Evolutionary conservation across 768 basidiomycete species (phyloP).

Genomic region (Phaeotremella skinneri): DNA sequence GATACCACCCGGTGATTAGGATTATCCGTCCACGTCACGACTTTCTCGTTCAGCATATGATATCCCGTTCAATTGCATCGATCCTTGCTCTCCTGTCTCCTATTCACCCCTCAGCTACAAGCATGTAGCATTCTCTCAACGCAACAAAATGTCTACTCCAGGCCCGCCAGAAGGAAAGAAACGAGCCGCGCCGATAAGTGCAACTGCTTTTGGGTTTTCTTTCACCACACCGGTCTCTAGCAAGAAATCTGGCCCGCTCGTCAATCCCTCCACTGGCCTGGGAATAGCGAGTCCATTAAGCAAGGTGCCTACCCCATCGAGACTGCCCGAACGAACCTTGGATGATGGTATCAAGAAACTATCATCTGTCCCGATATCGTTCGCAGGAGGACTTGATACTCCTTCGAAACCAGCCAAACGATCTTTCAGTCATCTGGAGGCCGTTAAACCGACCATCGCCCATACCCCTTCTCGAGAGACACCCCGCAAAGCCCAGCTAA

Average conservation of each 20-base stretch:
- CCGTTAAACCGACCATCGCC: neutral
- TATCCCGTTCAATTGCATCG: conserved; percentile 4
- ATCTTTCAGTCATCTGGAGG: neutral
- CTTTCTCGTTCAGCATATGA: conserved; percentile 3
- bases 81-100: conserved; percentile 1
- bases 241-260: neutral
- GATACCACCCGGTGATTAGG: neutral
- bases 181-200: conserved; percentile 18
- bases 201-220: conserved; percentile 31
- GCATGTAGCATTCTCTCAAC: neutral
- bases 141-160: conserved; percentile 4
- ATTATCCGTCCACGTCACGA: conserved; percentile 8
- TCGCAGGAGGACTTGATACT: too few relatives aligned
- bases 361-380: too few relatives aligned
- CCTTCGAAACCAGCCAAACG: too few relatives aligned
- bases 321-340: too few relatives aligned
- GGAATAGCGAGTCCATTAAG: too few relatives aligned
- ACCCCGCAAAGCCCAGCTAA: neutral
- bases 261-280: too few relatives aligned
- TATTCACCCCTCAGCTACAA: neutral
- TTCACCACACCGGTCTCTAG: conserved; percentile 21
- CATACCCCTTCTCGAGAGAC: neutral
- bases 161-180: conserved; percentile 9
- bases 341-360: too few relatives aligned
- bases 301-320: too few relatives aligned